These are phyloP conservation scores for Citeromyces hawaiiensis DNA, from an alignment of 1,139 yeast genomes.

Conservation along the genomic window DNA sequence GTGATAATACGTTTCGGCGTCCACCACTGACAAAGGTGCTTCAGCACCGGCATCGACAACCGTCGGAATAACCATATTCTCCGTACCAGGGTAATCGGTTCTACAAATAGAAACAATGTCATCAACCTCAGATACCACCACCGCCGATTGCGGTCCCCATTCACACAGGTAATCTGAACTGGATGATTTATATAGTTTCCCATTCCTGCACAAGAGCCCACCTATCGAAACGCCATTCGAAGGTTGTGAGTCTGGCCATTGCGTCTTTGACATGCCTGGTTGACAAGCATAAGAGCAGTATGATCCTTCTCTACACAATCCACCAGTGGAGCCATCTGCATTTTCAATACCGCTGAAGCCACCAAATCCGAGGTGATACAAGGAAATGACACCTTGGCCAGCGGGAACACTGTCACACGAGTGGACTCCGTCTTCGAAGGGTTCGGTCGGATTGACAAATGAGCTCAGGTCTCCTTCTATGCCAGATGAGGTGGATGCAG, in stretches of 20 bases:
- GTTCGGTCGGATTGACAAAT: constrained; percentile 35
- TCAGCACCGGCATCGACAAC: constrained; percentile 45
- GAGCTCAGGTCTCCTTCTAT: constrained; percentile 43
- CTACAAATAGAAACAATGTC: constrained; percentile 64
- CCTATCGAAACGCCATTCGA: constrained; percentile 67
- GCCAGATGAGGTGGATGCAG: constrained; percentile 8
- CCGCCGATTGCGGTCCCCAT: constrained; percentile 60
- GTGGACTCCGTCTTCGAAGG: constrained; percentile 51
- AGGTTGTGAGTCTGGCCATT: constrained; percentile 71
- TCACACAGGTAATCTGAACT: constrained; percentile 52
- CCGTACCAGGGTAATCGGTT: constrained; percentile 85
- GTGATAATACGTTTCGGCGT: constrained; percentile 43
- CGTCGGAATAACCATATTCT: constrained; percentile 77
- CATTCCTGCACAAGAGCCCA: constrained; percentile 53
- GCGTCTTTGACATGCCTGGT: constrained; percentile 85
- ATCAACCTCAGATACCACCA: constrained; percentile 40
- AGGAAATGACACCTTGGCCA: constrained; percentile 62
- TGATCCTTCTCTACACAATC: constrained; percentile 54
- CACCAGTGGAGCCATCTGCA: constrained; percentile 48
- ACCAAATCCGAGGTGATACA: constrained; percentile 46
- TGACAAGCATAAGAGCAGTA: constrained; percentile 83
- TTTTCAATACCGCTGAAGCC: constrained; percentile 69
- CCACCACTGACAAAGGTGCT: constrained; percentile 52
- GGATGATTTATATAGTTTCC: constrained; percentile 54
- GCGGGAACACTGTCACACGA: constrained; percentile 49